These are phyloP conservation scores for Phialophora macrospora DNA, from an alignment of 2,329 filamentous ascomycete genomes.

Conservation along the genomic window DNA sequence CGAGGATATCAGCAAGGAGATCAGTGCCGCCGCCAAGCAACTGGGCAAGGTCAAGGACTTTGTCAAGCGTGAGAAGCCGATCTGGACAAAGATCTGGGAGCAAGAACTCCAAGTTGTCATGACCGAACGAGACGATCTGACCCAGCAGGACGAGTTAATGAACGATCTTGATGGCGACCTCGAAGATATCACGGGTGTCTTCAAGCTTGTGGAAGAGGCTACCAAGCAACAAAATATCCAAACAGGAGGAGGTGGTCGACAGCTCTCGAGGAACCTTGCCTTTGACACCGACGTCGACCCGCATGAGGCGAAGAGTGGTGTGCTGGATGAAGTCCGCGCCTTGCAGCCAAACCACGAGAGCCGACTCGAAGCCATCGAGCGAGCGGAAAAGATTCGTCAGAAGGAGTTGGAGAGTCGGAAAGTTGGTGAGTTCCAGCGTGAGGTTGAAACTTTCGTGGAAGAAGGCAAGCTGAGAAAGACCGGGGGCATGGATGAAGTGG, in stretches of 20 bases:
- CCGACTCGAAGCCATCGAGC: slow-evolving; percentile 90
- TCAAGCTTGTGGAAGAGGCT: slow-evolving; percentile 92
- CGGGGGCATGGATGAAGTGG: slow-evolving; percentile 91
- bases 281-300: slow-evolving; percentile 67
- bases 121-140: slow-evolving; percentile 91
- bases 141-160: slow-evolving; percentile 93
- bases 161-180: slow-evolving; percentile 92
- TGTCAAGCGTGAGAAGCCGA: slow-evolving; percentile 86
- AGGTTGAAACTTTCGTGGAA: slow-evolving; percentile 81
- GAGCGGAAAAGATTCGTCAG: slow-evolving; percentile 89
- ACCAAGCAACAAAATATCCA: slow-evolving; percentile 95
- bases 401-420: slow-evolving; percentile 81
- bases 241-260: slow-evolving; percentile 45
- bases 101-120: slow-evolving; percentile 95
- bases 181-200: slow-evolving; percentile 91
- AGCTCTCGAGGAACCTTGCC: slow-evolving; percentile 55
- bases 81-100: slow-evolving; percentile 99
- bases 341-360: slow-evolving; percentile 93
- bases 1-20: slow-evolving; percentile 86
- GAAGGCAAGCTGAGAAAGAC: slow-evolving; percentile 95
- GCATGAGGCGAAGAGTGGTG: slow-evolving; percentile 81
- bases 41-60: slow-evolving; percentile 94
- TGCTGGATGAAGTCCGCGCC: slow-evolving; percentile 90
- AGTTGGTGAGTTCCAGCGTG: slow-evolving; percentile 79
- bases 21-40: slow-evolving; percentile 78